These are phyloP conservation scores for Beverwykella pulmonaria DNA, from an alignment of 495 filamentous ascomycete species.

Conservation along the genomic window DNA sequence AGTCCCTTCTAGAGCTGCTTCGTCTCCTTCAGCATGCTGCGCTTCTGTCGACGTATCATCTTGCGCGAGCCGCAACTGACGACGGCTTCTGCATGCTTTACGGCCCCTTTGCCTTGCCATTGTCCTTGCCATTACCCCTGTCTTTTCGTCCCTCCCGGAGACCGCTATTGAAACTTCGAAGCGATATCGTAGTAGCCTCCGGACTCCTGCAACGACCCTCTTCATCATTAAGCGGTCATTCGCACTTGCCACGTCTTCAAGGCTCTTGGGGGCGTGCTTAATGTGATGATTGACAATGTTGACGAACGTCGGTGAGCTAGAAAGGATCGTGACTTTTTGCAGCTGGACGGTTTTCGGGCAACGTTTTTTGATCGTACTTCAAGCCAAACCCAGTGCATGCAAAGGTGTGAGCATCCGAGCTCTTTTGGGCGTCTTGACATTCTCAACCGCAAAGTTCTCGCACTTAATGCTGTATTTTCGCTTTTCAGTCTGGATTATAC, in stretches of 20 bases:
- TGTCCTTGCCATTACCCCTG: neutral
- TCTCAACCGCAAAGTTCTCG: neutral
- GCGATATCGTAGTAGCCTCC: neutral
- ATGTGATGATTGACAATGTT: neutral
- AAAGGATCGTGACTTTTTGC: neutral
- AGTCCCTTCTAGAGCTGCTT: too few relatives aligned
- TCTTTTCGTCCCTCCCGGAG: neutral
- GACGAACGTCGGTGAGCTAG: neutral
- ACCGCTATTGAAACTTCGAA: neutral
- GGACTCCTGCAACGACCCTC: neutral
- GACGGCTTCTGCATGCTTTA: neutral
- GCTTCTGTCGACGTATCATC: too few relatives aligned
- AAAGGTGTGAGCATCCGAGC: neutral
- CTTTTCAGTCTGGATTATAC: neutral
- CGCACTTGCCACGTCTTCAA: neutral
- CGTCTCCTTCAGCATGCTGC: too few relatives aligned
- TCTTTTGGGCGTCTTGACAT: neutral
- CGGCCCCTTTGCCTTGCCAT: neutral
- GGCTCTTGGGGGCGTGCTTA: neutral
- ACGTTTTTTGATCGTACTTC: neutral
- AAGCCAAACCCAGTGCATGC: neutral
- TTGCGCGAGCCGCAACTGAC: neutral
- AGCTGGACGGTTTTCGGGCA: neutral
- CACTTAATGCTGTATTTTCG: neutral
- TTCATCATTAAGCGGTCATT: conserved; percentile 1